Evolutionary conservation across 169 alveolate genomes (phyloP).

Genomic region (Plasmodium knowlesi): DNA sequence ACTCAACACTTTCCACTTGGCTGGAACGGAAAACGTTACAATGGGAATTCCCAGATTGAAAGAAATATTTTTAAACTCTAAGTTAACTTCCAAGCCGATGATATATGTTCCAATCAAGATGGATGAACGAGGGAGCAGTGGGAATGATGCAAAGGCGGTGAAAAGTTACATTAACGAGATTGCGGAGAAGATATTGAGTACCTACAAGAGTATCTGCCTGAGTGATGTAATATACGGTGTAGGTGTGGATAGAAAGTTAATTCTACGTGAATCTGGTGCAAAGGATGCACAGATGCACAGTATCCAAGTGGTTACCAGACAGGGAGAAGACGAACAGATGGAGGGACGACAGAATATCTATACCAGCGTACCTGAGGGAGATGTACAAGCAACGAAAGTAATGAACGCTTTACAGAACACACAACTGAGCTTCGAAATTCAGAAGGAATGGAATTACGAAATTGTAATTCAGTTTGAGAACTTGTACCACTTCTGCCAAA

Average conservation of each 20-base stretch:
- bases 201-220: slow-evolving; percentile 87
- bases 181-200: slow-evolving; percentile 90
- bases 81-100: slow-evolving; percentile 83
- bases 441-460: slow-evolving; percentile 87
- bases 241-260: slow-evolving; percentile 77
- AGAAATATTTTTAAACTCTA: slow-evolving; percentile 95
- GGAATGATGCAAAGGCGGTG: slow-evolving; percentile 40
- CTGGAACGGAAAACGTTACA: slow-evolving; percentile 99
- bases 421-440: slow-evolving; percentile 33
- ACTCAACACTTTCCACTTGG: slow-evolving; percentile 99
- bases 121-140: neutral
- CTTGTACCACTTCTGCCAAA: slow-evolving; percentile 82
- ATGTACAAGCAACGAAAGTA: neutral
- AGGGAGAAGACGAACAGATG: neutral
- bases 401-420: slow-evolving; percentile 17
- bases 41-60: slow-evolving; percentile 99
- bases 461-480: slow-evolving; percentile 89
- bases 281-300: neutral
- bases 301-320: slow-evolving; percentile 1
- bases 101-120: slow-evolving; percentile 80
- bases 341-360: too few species aligned
- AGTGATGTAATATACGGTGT: slow-evolving; percentile 89
- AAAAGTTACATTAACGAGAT: slow-evolving; percentile 79
- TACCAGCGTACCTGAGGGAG: neutral
- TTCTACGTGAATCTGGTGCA: neutral